A percentile compares a stretch with the other conserved stretches of the same genome.
Conservation (phyloP, 2,329 filamentous ascomycete species). For the Aspergillus felis region DNA sequence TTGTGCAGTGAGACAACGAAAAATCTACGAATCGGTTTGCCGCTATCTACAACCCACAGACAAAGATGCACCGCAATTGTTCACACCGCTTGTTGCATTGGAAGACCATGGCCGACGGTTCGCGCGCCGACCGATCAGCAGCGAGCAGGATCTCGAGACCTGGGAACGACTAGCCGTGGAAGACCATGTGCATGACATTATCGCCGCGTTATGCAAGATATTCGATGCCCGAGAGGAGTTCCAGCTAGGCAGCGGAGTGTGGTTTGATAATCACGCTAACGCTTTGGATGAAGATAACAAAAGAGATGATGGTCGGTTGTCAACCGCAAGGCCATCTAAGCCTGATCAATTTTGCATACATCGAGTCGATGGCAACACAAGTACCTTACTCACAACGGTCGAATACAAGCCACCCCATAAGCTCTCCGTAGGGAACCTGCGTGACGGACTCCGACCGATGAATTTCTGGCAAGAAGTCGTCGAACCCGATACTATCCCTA, state of each 20-base stretch:
- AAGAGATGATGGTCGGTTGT: neutral
- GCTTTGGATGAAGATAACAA: conserved; percentile 7
- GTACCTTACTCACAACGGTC: conserved; percentile 2
- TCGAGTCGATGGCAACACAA: neutral
- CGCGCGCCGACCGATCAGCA: conserved; percentile 18
- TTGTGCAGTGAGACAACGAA: conserved; percentile 6
- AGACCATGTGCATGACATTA: conserved; percentile 23
- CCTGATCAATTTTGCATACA: conserved; percentile 17
- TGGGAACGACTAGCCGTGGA: conserved; percentile 28
- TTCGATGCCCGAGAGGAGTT: conserved; percentile 22
- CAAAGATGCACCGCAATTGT: conserved; percentile 4
- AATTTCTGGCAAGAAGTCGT: conserved; percentile 9
- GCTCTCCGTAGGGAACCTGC: conserved; percentile 5
- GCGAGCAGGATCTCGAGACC: conserved; percentile 26
- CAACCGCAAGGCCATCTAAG: neutral
- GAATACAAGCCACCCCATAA: conserved; percentile 4
- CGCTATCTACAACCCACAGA: conserved; percentile 5
- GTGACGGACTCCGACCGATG: conserved; percentile 5
- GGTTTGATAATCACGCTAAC: conserved; percentile 18
- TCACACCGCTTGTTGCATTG: conserved; percentile 8
- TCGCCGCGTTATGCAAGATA: conserved; percentile 24
- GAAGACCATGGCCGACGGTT: conserved; percentile 17
- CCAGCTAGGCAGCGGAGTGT: conserved; percentile 16
- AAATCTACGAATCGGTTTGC: conserved; percentile 11
- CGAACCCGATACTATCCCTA: neutral